Evolutionary conservation across 805 yeast species (phyloP), one percentile per base, ranked within the genome.

Genomic region (Torulaspora microellipsoides): DNA sequence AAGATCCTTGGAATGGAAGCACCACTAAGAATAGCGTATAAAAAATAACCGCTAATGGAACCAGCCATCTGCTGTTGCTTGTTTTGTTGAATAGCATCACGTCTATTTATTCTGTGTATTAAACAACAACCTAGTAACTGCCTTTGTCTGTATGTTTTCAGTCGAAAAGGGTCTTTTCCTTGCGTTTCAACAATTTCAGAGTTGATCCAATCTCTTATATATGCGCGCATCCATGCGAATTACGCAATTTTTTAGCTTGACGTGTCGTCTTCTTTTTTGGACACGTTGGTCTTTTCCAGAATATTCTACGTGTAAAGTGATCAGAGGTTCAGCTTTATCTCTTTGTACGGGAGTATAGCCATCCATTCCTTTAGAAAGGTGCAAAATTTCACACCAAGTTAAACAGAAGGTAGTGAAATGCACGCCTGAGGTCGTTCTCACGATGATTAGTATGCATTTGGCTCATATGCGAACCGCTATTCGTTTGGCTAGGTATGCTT

Each of bases 401-500:
- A 7, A 20, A 8, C 25, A 20, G 25, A 20, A 8, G 7, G 25
- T 20, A 20, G 25, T 20, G 25, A 20, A 5, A 20, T 20, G 25
- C 7, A 20, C 25, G 25, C 7, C 25, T 20, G 25, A 2, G 8
- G 25, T 7, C 8, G 25, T 20, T 3, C 25, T 6, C 25, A 7
- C 7, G 25, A 40, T 41, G 42, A 20, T 31, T 14, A 37, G 33
- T 11, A 32, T 34, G 27, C 58, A 58, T 42, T 6, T 49, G n/a
- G 39, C 58, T 54, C 70, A 66, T 52, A 81, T 80, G 86, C 59
- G 68, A 29, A 51, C 62, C 14, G 82, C 86, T 2, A 55, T 78
- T 12, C 61, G 69, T 28, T 71, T 78, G 33, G 95, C 91, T 0
- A 73, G 75, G 48, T 62, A 72, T 31, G 93, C 95, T 0, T 67